Base-by-base conservation (phyloP, 1,139 yeast species). In the Kurtzmaniella quercitrusa region DNA sequence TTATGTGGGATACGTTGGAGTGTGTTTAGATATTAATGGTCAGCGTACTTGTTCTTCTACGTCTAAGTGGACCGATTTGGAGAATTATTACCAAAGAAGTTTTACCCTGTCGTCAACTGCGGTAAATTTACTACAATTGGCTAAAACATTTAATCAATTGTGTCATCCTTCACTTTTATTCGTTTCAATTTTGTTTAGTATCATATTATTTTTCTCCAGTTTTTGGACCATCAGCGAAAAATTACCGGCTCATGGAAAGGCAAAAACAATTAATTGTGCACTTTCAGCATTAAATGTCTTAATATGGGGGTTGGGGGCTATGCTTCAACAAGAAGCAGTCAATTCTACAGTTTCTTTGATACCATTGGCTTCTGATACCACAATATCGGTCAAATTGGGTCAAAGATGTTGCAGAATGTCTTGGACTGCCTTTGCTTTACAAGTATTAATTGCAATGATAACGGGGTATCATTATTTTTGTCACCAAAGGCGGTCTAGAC, bases 241-340 rank as follows among this genome's bases (percentile, higher is more conserved):
- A 9, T 47, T 77, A 3, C 87, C 88, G 1, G 64, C 66, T 8
- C 74, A 71, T 45, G 15, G 47, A 1, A 23, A 55, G 7, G 56
- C 69, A 4, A 60, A 63, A 22, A 68, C 63, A 40, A 48, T 66
- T 2, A 56, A 67, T 8, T 50, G 76, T 30, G 55, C 62, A 0
- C 45, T 76, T 16, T 60, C 76, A 3, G 60, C 71, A 0, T 44
- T 65, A 0, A 57, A 73, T 40, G 64, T 74, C 20, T 51, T 82
- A 9, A 43, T 82, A 3, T 82, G 88, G 86, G 86, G 87, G 0
- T 60, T 82, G 38, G 88, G 88, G 0, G 72, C 88, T 2, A 80
- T 84, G 76, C 74, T 88, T 67, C 75, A 76, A 41, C 82, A 81
- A 49, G 82, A 82, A 39, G 86, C 86, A 0, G 70, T 73, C 0